Percentiles rank a stretch among this genome's conserved stretches.
Evolutionary conservation across 306 rosid species (phyloP).

Genomic region (Ormosia semicastrata): DNA sequence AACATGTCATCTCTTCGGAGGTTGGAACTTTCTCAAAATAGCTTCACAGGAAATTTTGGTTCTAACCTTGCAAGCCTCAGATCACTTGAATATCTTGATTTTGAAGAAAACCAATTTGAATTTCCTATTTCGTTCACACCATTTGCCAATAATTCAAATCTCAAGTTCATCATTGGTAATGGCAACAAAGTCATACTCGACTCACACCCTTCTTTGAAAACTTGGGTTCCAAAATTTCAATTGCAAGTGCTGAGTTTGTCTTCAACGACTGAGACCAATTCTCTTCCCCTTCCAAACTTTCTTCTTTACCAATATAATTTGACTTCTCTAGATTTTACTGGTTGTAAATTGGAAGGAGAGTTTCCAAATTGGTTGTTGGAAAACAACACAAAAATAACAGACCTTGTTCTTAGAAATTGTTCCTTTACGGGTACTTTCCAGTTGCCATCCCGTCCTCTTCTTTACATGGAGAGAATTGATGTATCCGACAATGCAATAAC

Average conservation of each 20-base stretch:
- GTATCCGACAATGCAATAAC: not conserved
- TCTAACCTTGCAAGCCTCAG: constrained; percentile 1
- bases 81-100: constrained; percentile 13
- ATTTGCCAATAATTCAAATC: constrained; percentile 1
- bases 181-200: not conserved
- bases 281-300: not conserved
- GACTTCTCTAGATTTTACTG: not conserved
- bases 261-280: not conserved
- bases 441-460: not conserved
- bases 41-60: not conserved
- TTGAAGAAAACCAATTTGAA: not conserved
- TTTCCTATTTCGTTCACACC: not conserved
- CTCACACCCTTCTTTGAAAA: not conserved
- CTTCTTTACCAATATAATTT: constrained; percentile 14
- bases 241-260: constrained; percentile 9
- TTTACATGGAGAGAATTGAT: not conserved
- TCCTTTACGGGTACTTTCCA: not conserved
- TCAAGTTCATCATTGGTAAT: not conserved
- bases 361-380: constrained; percentile 20
- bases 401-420: not conserved
- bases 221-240: constrained; percentile 7
- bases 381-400: not conserved
- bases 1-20: not conserved
- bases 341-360: not conserved
- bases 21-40: not conserved